phyloP scores from a whole-genome alignment of 257 asterid species.

The Salvia rosmarinus region DNA sequence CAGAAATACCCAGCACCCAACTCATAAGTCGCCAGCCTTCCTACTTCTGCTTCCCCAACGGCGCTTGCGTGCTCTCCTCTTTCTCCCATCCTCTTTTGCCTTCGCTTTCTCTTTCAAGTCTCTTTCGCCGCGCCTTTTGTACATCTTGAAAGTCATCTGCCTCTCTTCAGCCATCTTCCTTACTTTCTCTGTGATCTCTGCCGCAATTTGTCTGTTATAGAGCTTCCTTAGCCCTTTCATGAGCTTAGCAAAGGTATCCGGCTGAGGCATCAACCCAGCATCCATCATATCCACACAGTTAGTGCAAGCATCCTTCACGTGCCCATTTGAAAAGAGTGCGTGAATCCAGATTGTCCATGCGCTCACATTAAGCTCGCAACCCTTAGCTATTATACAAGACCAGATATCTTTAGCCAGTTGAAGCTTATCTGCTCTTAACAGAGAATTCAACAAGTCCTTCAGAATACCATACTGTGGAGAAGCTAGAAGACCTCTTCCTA shows the following conservation, averaged over 20 bases:
- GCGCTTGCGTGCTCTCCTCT: constrained; percentile 71
- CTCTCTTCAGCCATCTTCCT: constrained; percentile 86
- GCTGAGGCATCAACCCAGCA: constrained; percentile 92
- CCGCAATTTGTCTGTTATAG: constrained; percentile 80
- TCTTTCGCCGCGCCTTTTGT: constrained; percentile 84
- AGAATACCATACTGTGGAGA: constrained; percentile 82
- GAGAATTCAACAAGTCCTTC: constrained; percentile 71
- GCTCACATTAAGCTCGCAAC: constrained; percentile 78
- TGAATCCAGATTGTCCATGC: constrained; percentile 99
- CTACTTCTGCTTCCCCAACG: constrained; percentile 62
- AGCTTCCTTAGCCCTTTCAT: constrained; percentile 78
- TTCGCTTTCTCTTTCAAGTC: constrained; percentile 76
- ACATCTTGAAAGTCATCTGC: constrained; percentile 86
- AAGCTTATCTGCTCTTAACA: constrained; percentile 74
- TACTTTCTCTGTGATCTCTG: constrained; percentile 87
- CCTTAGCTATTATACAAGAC: constrained; percentile 71
- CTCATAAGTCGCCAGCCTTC: constrained; percentile 51
- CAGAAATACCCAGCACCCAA: not conserved
- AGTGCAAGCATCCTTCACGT: constrained; percentile 85
- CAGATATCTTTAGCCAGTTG: constrained; percentile 73
- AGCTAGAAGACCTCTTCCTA: constrained; percentile 72
- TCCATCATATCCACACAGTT: constrained; percentile 93
- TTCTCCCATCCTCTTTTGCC: constrained; percentile 66
- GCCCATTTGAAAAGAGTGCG: constrained; percentile 73
- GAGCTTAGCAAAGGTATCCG: constrained; percentile 90